Evolutionary conservation across 352 stramenopile species (phyloP).

Genomic region (Phytophthora parvispora): DNA sequence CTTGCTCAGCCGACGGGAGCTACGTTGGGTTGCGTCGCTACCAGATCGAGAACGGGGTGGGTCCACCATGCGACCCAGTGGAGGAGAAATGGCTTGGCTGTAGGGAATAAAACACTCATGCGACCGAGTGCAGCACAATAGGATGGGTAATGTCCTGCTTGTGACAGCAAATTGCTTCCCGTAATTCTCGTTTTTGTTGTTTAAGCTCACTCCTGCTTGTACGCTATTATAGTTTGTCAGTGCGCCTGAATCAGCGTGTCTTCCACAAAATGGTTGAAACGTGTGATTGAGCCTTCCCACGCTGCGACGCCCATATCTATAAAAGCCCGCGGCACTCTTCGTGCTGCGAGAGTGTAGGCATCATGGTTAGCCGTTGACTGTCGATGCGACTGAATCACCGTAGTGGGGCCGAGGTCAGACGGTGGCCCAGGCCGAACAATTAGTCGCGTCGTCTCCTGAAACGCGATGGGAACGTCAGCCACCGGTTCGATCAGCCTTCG

Average conservation of each 20-base stretch:
- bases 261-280: slow-evolving; percentile 34
- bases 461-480: slow-evolving; percentile 13
- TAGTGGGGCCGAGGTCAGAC: slow-evolving; percentile 20
- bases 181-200: too few species aligned
- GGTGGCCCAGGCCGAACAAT: slow-evolving; percentile 13
- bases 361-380: slow-evolving; percentile 24
- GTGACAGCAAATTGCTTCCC: too few species aligned
- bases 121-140: too few species aligned
- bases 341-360: slow-evolving; percentile 17
- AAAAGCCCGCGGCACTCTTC: slow-evolving; percentile 16
- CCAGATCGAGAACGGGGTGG: too few species aligned
- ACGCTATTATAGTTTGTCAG: not conserved
- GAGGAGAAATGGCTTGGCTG: slow-evolving; percentile 54
- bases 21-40: too few species aligned
- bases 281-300: slow-evolving; percentile 34
- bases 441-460: slow-evolving; percentile 30
- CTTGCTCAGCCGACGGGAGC: not conserved
- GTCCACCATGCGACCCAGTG: slow-evolving; percentile 26
- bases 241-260: slow-evolving; percentile 22
- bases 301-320: slow-evolving; percentile 34
- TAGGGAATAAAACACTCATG: not conserved
- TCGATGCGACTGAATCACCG: slow-evolving; percentile 29
- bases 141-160: too few species aligned
- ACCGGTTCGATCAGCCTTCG: slow-evolving; percentile 27
- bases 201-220: too few species aligned